Evolutionary conservation across 441 rosid species (phyloP).

Genomic region (Pelargonium cotyledonis): DNA sequence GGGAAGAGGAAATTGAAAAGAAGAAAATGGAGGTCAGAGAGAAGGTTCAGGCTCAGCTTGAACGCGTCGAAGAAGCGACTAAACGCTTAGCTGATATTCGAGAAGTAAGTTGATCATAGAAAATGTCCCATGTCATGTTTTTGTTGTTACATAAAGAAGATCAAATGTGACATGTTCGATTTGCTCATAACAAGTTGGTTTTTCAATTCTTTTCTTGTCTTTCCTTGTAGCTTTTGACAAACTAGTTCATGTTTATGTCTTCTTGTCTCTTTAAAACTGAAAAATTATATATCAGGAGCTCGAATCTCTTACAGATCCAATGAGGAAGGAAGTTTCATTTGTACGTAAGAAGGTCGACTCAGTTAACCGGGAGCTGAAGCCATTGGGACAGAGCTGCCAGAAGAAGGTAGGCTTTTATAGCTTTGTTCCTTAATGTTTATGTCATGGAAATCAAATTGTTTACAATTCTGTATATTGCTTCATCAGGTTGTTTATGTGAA

Average conservation of each 20-base stretch:
- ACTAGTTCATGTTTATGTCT: background rate
- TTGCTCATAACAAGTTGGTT: background rate
- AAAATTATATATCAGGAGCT: constrained; percentile 51
- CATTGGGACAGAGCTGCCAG: constrained; percentile 64
- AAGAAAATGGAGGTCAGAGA: constrained; percentile 53
- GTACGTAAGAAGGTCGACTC: constrained; percentile 67
- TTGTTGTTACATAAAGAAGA: no score
- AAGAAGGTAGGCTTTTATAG: constrained; percentile 49
- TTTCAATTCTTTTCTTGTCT: no score
- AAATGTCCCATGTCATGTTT: background rate
- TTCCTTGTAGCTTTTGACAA: no score
- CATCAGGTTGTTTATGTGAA: no score
- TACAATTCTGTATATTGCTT: no score
- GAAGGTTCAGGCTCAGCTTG: constrained; percentile 45
- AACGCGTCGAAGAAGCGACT: constrained; percentile 47
- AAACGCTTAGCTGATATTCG: constrained; percentile 55
- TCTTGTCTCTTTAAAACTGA: background rate
- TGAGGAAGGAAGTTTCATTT: constrained; percentile 59
- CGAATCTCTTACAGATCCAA: constrained; percentile 77
- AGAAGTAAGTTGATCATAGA: constrained; percentile 36
- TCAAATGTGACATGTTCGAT: no score
- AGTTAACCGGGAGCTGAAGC: constrained; percentile 59
- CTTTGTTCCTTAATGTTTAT: background rate
- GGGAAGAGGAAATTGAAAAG: constrained; percentile 67
- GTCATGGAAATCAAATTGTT: background rate